phyloP scores from a whole-genome alignment of 257 asterid species.

The Handroanthus guayacan region DNA sequence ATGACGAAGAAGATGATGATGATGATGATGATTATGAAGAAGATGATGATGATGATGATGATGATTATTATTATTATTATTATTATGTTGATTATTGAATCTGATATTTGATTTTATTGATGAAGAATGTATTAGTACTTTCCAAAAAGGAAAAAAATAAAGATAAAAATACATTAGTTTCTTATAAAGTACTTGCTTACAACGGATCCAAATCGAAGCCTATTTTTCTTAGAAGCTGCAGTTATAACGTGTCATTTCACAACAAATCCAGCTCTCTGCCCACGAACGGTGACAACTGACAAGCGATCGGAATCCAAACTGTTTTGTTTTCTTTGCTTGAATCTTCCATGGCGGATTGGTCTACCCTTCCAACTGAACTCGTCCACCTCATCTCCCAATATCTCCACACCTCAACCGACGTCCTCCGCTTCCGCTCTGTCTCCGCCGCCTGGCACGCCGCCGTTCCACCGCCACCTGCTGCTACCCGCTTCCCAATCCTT shows the following conservation, averaged over 20 bases:
- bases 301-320: slow-evolving; percentile 25
- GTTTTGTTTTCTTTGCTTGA: slow-evolving; percentile 7
- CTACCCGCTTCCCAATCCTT: slow-evolving; percentile 73
- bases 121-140: no score
- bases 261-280: background rate
- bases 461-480: slow-evolving; percentile 45
- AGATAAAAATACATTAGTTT: no score
- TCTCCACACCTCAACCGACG: slow-evolving; percentile 65
- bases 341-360: slow-evolving; percentile 80
- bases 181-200: no score
- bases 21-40: no score
- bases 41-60: no score
- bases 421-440: slow-evolving; percentile 82
- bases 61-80: no score
- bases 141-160: no score
- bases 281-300: background rate
- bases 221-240: background rate
- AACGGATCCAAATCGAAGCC: background rate
- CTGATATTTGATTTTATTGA: no score
- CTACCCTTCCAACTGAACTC: slow-evolving; percentile 75
- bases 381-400: slow-evolving; percentile 58
- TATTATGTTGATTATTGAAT: no score
- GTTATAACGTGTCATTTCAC: slow-evolving; percentile 7
- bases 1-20: no score
- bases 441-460: slow-evolving; percentile 86